Evolutionary conservation across 371 early-diverging fungal species (phyloP), one percentile per base, ranked within the genome.

Genomic region (Rhizomucor pusillus): DNA sequence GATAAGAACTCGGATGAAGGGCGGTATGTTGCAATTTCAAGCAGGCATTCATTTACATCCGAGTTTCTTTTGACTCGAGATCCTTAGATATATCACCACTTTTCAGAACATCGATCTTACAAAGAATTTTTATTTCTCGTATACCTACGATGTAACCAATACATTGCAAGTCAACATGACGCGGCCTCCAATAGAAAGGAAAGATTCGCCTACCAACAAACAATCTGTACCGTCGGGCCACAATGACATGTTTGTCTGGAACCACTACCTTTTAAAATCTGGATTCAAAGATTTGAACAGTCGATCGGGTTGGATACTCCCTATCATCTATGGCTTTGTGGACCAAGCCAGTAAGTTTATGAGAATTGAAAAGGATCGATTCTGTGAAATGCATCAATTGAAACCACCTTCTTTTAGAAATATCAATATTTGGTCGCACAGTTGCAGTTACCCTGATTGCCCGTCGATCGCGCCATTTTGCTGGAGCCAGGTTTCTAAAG

Each of bases 211-310:
- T 16, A 29, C 13, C 44, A 50, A 47, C 23, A 49, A 39, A 19
- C 39, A 33, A 52, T 59, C 44, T 20, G 39, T 46, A 20, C 19
- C 52, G 44, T 43, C 58, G 33, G 45, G 53, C 16, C 75, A 75
- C 53, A 90, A 92, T 58, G 85, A 87, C 25, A 94, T 94, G 90
- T 97, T 97, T 81, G 87, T 96, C 11, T 98, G 97, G 98, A 98
- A 98, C 66, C 82, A 89, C 61, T 87, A 91, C 61, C 70, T 97
- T 20, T 66, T 93, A 5, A 71, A 80, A 60, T 76, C 81, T 20
- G 94, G 88, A 2, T 90, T 90, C 60, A 73, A 78, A 25, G 72
- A 74, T 35, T 49, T 90, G 40, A 79, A 75, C 20, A 79, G 80
- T 47, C 67, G 80, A 25, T 85, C 90, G 7, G 85, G 88, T 18